Evolutionary conservation across 345 rosid genomes (phyloP).

Genomic region (Corymbia maculata): DNA sequence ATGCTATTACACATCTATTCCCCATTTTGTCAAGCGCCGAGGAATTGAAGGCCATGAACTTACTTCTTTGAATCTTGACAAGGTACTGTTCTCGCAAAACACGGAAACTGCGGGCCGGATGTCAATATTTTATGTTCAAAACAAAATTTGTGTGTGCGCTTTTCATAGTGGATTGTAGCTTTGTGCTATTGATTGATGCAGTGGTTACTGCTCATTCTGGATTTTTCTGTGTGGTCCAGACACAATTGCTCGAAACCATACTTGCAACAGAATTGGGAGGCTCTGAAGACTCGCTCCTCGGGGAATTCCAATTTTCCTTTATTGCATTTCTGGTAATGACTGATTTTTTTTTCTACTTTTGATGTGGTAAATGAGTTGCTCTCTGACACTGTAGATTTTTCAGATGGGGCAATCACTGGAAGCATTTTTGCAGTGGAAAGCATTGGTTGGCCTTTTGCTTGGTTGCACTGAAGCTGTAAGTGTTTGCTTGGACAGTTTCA

Average conservation of each 20-base stretch:
- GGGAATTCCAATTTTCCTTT: slow-evolving; percentile 86
- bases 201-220: background rate
- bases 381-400: slow-evolving; percentile 7
- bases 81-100: slow-evolving; percentile 23
- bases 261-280: slow-evolving; percentile 51
- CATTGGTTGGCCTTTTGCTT: slow-evolving; percentile 73
- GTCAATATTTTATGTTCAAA: background rate
- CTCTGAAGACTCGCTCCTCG: slow-evolving; percentile 74
- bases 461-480: slow-evolving; percentile 91
- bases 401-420: slow-evolving; percentile 99
- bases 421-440: slow-evolving; percentile 89
- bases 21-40: slow-evolving; percentile 51
- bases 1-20: slow-evolving; percentile 74
- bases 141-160: background rate
- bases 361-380: background rate
- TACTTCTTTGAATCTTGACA: slow-evolving; percentile 89
- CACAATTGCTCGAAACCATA: slow-evolving; percentile 54
- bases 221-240: slow-evolving; percentile 18
- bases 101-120: background rate
- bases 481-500: background rate
- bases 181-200: background rate
- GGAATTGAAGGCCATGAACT: slow-evolving; percentile 64
- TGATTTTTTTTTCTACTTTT: background rate
- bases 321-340: slow-evolving; percentile 72
- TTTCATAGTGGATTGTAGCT: background rate